Conservation (phyloP, 1,284 basidiomycete genomes). For the Hypsizygus ulmarius region DNA sequence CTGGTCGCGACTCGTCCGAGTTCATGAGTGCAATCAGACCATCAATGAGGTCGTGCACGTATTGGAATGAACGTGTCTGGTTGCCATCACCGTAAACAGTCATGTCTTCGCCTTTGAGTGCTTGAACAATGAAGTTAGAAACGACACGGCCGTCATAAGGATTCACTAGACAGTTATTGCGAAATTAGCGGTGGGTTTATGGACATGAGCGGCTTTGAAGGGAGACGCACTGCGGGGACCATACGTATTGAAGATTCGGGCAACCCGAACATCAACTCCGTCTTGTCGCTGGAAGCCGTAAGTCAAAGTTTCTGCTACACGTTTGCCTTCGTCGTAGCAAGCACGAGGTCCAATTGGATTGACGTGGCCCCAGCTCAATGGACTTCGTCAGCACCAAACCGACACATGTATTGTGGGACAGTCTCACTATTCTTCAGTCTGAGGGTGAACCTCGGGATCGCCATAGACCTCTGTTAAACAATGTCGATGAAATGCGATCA, state of each 20-base stretch:
- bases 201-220: not conserved
- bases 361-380: conserved; percentile 88
- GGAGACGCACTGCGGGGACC: conserved; percentile 40
- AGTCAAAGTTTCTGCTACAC: conserved; percentile 91
- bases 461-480: conserved; percentile 82
- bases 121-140: conserved; percentile 97
- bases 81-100: conserved; percentile 96
- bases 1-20: conserved; percentile 84
- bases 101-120: conserved; percentile 92
- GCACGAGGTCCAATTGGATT: conserved; percentile 97
- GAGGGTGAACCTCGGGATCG: conserved; percentile 95
- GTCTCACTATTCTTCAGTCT: conserved; percentile 88
- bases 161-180: conserved; percentile 64
- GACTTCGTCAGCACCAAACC: conserved; percentile 8
- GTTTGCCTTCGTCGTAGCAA: conserved; percentile 98
- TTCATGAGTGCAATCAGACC: conserved; percentile 92
- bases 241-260: conserved; percentile 94
- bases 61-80: conserved; percentile 97
- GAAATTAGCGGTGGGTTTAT: too few relatives aligned
- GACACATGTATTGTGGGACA: conserved; percentile 5
- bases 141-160: conserved; percentile 95
- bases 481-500: conserved; percentile 10
- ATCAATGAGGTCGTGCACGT: conserved; percentile 81
- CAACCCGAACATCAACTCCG: conserved; percentile 91
- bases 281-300: conserved; percentile 95